Evolutionary conservation across 177 flowering plant genomes (phyloP).

Genomic region (Vitis hybrid): DNA sequence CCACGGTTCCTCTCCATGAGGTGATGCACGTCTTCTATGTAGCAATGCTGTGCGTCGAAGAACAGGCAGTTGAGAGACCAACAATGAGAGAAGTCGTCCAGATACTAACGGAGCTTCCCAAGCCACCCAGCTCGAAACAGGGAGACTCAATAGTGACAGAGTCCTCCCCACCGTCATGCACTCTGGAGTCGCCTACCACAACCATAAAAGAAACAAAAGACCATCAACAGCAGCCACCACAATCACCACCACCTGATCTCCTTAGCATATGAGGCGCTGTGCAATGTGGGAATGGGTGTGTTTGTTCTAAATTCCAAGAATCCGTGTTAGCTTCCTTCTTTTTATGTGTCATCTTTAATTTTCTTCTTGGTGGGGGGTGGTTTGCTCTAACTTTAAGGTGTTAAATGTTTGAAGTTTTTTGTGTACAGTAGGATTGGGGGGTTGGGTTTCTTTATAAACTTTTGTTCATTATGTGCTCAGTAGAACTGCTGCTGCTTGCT

Average conservation of each 20-base stretch:
- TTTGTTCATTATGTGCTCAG: slow-evolving; percentile 2
- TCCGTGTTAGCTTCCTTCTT: slow-evolving; percentile 5
- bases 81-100: slow-evolving; percentile 99
- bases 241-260: slow-evolving; percentile 69
- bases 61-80: slow-evolving; percentile 94
- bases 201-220: slow-evolving; percentile 36
- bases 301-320: slow-evolving; percentile 10
- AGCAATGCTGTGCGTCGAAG: slow-evolving; percentile 95
- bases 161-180: slow-evolving; percentile 33
- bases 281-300: slow-evolving; percentile 5
- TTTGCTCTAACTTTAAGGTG: slow-evolving; percentile 24
- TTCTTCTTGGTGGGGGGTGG: slow-evolving; percentile 5
- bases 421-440: slow-evolving; percentile 31
- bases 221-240: slow-evolving; percentile 34
- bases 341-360: not conserved
- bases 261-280: slow-evolving; percentile 64
- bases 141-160: slow-evolving; percentile 37
- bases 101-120: slow-evolving; percentile 81
- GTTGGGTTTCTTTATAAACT: not conserved
- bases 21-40: slow-evolving; percentile 97
- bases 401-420: slow-evolving; percentile 4
- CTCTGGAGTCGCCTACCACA: slow-evolving; percentile 31
- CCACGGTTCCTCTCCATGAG: slow-evolving; percentile 82
- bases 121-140: slow-evolving; percentile 37
- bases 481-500: not conserved